Evolutionary conservation across 441 rosid genomes (phyloP).

Genomic region (Macaranga tanarius): DNA sequence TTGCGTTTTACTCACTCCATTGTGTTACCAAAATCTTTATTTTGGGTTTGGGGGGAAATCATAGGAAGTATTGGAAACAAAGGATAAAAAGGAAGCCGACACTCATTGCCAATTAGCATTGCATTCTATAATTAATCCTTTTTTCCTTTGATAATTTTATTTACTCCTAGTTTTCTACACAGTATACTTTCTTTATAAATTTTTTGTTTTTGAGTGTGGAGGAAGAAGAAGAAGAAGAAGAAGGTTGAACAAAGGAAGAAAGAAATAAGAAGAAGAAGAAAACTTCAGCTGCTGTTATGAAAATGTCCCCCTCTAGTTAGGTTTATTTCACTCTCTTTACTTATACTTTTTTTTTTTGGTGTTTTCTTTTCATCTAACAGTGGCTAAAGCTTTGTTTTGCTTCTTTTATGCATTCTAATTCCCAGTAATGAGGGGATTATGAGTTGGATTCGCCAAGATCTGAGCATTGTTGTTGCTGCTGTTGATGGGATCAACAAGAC

Average conservation of each 20-base stretch:
- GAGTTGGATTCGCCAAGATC: constrained; percentile 20
- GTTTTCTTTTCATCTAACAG: background rate
- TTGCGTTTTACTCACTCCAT: background rate
- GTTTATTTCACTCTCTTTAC: background rate
- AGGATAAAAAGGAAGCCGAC: constrained; percentile 1
- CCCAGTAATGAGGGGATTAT: constrained; percentile 17
- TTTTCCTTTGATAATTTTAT: background rate
- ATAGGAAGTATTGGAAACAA: background rate
- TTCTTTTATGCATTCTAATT: background rate
- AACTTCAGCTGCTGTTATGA: background rate
- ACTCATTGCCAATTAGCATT: background rate
- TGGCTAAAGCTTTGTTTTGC: background rate
- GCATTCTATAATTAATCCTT: background rate
- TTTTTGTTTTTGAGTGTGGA: background rate
- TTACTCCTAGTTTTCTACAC: background rate
- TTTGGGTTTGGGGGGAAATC: background rate
- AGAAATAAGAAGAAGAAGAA: background rate
- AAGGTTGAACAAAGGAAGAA: background rate
- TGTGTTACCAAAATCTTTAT: background rate
- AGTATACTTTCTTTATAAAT: background rate
- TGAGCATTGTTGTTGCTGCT: constrained; percentile 5
- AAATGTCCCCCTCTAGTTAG: constrained; percentile 6
- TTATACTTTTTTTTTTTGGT: background rate
- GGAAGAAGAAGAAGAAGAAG: background rate
- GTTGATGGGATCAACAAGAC: constrained; percentile 3